Percentiles rank a stretch among this genome's conserved stretches.
Conservation (phyloP, 441 rosid genomes). For the Rhodomyrtus psidioides region DNA sequence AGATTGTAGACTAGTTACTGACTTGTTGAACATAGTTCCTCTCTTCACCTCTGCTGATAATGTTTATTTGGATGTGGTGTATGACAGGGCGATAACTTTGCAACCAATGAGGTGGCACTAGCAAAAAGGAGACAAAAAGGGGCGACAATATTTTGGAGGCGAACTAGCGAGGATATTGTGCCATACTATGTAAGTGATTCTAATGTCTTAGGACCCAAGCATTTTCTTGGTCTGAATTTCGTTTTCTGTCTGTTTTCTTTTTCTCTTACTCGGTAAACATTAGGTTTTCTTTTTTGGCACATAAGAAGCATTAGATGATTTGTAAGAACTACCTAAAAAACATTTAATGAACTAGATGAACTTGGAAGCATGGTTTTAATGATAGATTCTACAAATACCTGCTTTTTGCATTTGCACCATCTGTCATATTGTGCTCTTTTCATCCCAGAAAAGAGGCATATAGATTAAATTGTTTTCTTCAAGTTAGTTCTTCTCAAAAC, state of each 20-base stretch:
- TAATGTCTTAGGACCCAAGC: not conserved
- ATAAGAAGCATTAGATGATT: not conserved
- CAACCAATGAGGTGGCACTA: not conserved
- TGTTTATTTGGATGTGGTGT: not conserved
- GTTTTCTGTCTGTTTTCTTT: not conserved
- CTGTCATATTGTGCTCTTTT: no score
- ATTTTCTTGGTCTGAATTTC: not conserved
- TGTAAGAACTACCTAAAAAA: not conserved
- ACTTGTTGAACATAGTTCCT: not conserved
- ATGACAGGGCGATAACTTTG: not conserved
- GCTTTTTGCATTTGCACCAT: not conserved
- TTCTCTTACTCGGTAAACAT: not conserved
- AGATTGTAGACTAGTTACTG: not conserved
- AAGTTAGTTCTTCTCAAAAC: not conserved
- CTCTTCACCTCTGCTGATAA: not conserved
- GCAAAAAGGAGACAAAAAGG: no score
- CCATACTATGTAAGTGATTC: not conserved
- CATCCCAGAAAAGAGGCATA: not conserved
- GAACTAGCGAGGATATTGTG: not conserved
- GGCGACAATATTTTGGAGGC: no score
- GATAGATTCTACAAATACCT: not conserved
- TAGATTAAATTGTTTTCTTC: not conserved
- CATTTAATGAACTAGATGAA: not conserved
- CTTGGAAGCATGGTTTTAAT: not conserved
- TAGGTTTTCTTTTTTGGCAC: no score